These are phyloP conservation scores for Cystobasidium sp. DNA, from an alignment of 1,284 basidiomycete genomes.

Conservation along the genomic window DNA sequence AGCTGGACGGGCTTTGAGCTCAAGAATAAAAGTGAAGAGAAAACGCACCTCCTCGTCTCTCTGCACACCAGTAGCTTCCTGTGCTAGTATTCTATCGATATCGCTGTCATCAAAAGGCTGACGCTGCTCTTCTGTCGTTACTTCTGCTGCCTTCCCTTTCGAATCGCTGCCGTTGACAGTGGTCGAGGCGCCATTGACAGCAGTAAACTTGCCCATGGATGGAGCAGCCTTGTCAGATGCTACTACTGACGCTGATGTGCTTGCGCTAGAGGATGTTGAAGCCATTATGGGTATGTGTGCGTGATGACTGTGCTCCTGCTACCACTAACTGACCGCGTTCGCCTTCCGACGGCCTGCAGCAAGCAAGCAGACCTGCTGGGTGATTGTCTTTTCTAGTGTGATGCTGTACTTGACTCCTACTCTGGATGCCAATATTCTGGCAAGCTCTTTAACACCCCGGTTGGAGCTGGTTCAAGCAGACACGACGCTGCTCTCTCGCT, in stretches of 20 bases:
- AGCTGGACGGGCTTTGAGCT: not conserved
- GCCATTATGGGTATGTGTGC: not conserved
- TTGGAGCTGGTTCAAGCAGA: too few relatives aligned
- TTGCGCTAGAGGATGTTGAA: not conserved
- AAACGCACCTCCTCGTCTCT: slow-evolving; percentile 37
- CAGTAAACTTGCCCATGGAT: not conserved
- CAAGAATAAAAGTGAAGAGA: not conserved
- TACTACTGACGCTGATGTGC: not conserved
- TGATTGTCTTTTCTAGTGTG: too few relatives aligned
- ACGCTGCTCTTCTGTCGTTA: slow-evolving; percentile 3
- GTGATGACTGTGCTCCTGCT: not conserved
- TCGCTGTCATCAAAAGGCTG: slow-evolving; percentile 24
- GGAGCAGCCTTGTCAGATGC: not conserved
- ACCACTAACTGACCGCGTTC: too few relatives aligned
- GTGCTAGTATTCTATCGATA: slow-evolving; percentile 40
- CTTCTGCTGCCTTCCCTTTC: slow-evolving; percentile 1
- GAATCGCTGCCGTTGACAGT: not conserved
- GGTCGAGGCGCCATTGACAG: not conserved
- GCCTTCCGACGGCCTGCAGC: too few relatives aligned
- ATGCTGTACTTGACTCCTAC: too few relatives aligned
- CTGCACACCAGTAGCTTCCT: slow-evolving; percentile 37
- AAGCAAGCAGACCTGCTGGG: too few relatives aligned
- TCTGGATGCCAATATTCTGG: too few relatives aligned
- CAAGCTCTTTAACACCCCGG: too few relatives aligned
- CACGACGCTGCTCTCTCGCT: too few relatives aligned